These are phyloP conservation scores for Hypomyces perniciosus DNA, from an alignment of 2,329 filamentous ascomycete genomes.

Conservation along the genomic window DNA sequence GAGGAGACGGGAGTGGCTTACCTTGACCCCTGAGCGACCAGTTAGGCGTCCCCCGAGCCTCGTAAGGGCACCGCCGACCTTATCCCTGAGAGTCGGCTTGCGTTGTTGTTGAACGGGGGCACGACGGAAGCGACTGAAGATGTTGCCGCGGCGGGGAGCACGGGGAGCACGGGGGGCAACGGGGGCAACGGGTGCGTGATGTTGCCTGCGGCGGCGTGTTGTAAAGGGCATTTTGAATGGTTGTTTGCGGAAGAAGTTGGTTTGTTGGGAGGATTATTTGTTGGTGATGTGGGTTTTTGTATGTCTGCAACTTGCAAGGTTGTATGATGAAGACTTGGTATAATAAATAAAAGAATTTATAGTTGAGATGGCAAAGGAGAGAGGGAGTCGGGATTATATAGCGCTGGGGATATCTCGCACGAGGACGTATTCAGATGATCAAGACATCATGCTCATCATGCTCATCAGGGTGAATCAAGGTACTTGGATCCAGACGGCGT, in stretches of 20 bases:
- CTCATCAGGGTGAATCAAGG: background rate
- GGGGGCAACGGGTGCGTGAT: constrained; percentile 26
- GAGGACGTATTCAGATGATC: background rate
- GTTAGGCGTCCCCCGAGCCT: constrained; percentile 67
- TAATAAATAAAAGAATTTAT: background rate
- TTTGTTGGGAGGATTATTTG: background rate
- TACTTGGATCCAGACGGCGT: background rate
- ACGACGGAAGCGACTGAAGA: constrained; percentile 38
- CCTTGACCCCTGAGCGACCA: constrained; percentile 64
- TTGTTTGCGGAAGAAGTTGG: background rate
- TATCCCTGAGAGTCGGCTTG: constrained; percentile 65
- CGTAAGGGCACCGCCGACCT: constrained; percentile 69
- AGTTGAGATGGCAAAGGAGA: background rate
- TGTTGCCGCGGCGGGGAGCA: constrained; percentile 30
- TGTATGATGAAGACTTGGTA: no score
- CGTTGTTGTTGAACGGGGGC: constrained; percentile 58
- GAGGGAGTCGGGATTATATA: background rate
- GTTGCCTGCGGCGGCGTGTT: constrained; percentile 27
- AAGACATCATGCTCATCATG: background rate
- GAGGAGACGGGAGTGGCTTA: constrained; percentile 21
- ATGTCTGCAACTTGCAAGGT: background rate
- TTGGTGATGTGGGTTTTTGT: background rate
- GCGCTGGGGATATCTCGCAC: background rate
- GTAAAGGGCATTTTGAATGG: constrained; percentile 13
- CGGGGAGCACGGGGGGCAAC: constrained; percentile 30